Percentiles rank a stretch among this genome's conserved stretches.
These are phyloP conservation scores for Porpolomopsis calyptriformis DNA, from an alignment of 768 basidiomycete genomes.

Conservation along the genomic window DNA sequence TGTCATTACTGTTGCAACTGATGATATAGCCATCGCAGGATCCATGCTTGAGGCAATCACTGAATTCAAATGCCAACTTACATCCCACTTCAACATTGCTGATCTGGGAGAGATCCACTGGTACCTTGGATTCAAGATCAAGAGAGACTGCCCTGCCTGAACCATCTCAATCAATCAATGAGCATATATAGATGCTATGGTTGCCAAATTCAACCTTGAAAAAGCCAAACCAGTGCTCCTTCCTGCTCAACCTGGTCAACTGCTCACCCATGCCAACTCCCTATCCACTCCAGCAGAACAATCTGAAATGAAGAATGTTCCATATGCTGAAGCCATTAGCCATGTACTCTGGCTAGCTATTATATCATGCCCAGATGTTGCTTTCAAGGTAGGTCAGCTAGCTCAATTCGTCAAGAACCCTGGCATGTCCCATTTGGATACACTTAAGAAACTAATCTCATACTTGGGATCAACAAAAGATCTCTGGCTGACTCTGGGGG, in stretches of 20 bases:
- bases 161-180: neutral
- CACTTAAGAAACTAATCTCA: neutral
- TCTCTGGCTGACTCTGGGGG: neutral
- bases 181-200: neutral
- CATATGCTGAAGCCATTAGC: neutral
- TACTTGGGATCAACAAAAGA: neutral
- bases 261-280: neutral
- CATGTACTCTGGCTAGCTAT: neutral
- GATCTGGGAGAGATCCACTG: neutral
- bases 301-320: neutral
- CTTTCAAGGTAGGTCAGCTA: conserved; percentile 16
- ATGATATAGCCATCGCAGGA: neutral
- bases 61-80: neutral
- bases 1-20: conserved; percentile 6
- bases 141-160: neutral
- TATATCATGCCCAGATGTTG: conserved; percentile 19
- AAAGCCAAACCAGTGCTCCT: neutral
- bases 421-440: neutral
- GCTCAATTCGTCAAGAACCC: conserved; percentile 16
- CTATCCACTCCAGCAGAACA: neutral
- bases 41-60: neutral
- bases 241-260: neutral
- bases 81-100: neutral
- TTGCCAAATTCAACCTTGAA: neutral
- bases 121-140: neutral